These are phyloP conservation scores for Cyberlindnera maclurae DNA, from an alignment of 805 yeast species.

Conservation along the genomic window DNA sequence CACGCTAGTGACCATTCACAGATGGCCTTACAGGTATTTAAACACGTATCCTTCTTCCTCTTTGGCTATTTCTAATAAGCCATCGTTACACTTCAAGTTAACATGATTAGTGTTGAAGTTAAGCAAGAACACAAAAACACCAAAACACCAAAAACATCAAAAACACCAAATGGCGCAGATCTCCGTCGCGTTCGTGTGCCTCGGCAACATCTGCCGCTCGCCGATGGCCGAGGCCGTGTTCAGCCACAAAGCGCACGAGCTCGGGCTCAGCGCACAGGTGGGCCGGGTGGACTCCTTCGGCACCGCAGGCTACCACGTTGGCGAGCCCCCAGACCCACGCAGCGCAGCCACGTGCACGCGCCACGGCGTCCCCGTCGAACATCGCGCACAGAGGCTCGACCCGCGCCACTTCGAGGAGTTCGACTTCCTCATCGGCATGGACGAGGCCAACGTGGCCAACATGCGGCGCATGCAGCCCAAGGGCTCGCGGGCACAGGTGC, in stretches of 20 bases:
- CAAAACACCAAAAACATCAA: too few species aligned
- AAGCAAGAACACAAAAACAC: too few species aligned
- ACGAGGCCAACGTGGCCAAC: constrained; percentile 48
- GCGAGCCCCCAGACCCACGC: constrained; percentile 75
- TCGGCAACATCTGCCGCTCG: constrained; percentile 91
- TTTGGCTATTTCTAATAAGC: too few species aligned
- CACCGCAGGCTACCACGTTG: constrained; percentile 77
- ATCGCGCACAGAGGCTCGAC: constrained; percentile 63
- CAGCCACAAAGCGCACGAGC: constrained; percentile 49
- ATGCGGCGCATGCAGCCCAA: constrained; percentile 48
- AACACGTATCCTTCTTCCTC: too few species aligned
- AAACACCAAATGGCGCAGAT: constrained; percentile 15
- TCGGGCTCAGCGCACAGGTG: constrained; percentile 39
- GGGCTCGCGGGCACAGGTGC: constrained; percentile 39
- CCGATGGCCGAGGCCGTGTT: constrained; percentile 98
- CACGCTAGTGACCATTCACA: too few species aligned
- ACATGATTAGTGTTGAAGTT: too few species aligned
- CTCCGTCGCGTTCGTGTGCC: constrained; percentile 82
- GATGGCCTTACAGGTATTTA: too few species aligned
- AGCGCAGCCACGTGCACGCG: constrained; percentile 59
- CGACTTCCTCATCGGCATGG: constrained; percentile 70
- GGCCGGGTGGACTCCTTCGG: constrained; percentile 77
- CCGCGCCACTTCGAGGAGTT: constrained; percentile 45
- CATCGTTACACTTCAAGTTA: too few species aligned
- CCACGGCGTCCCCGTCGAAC: constrained; percentile 70